Evolutionary conservation across 441 rosid genomes (phyloP), one percentile per base, ranked within the genome.

Genomic region (Cnidoscolus chayamansa): DNA sequence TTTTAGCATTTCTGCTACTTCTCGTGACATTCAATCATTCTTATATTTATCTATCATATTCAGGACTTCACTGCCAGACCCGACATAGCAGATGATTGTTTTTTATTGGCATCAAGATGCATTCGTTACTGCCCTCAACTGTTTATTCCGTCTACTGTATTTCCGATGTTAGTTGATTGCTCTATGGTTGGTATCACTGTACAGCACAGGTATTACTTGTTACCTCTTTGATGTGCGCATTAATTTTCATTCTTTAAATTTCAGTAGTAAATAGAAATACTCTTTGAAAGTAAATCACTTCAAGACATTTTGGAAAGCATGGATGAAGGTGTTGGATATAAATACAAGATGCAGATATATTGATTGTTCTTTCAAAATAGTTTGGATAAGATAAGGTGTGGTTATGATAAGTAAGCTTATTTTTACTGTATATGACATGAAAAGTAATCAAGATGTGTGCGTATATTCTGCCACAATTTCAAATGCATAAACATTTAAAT

Each of bases 61-160:
- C 89, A 95, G 99, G 99, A 96, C 51, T 89, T 96, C 67, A 91
- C 98, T 43, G 82, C 91, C 15, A 90, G 97, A 76, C 99, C 99
- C 69, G 99, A 96, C 70, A 85, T 93, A 76, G 96, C 92, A 65
- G 99, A 93, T 84, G 99, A 93, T 84, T 93, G 99, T 78, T 96
- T 93, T 81, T 75, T 96, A 68, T 81, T 96, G 81, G 99, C 99
- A 60, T 96, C 97, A 37, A 88, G 99, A 74, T 96, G 99, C 83
- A 90, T 96, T 76, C 98, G 97, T 56, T 96, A 96, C 79, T 93
- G 98, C 70, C 97, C 97, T 56, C 97, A 88, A 76, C 64, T 93
- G 63, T 93, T 95, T 72, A 84, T 95, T 74, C 93, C 95, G 43
- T 91, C 99, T 67, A 76, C 89, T 43, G 83, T 86, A 75, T 95